phyloP scores from a whole-genome alignment of 169 alveolate genomes.

The Eimeria mitis region DNA sequence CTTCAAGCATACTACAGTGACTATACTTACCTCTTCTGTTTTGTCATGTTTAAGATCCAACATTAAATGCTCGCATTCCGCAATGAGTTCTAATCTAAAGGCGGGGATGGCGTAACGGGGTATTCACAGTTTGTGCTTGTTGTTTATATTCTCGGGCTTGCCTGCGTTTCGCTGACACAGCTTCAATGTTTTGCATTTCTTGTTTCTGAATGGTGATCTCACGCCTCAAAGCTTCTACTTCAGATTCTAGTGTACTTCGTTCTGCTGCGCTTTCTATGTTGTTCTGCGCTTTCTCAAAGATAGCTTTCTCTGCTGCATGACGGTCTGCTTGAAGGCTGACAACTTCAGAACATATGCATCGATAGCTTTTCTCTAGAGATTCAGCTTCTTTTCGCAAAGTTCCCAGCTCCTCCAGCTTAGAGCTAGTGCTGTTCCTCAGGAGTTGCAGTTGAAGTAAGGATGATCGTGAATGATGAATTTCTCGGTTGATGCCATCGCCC shows the following conservation, averaged over 20 bases:
- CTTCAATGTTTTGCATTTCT: neutral
- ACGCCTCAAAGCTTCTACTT: neutral
- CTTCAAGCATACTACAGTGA: neutral
- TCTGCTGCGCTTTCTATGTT: neutral
- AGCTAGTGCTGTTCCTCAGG: constrained; percentile 8
- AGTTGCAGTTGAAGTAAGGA: neutral
- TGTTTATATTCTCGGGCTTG: neutral
- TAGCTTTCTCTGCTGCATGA: neutral
- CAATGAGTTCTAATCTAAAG: neutral
- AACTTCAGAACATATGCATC: neutral
- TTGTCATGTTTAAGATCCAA: neutral
- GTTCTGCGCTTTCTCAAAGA: neutral
- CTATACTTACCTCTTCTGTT: neutral
- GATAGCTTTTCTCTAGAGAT: neutral
- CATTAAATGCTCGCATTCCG: constrained; percentile 40
- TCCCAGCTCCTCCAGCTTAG: neutral
- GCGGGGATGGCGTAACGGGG: neutral
- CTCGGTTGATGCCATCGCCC: neutral
- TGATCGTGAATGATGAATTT: neutral
- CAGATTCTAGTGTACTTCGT: neutral
- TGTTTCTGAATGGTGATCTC: neutral
- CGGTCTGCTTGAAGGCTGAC: neutral
- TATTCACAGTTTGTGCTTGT: neutral
- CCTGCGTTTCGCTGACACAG: neutral
- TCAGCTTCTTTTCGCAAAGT: neutral